A percentile compares a stretch with the other conserved stretches of the same genome.
These are phyloP conservation scores for Anastatica hierochuntica DNA, from an alignment of 345 rosid species.

Conservation along the genomic window DNA sequence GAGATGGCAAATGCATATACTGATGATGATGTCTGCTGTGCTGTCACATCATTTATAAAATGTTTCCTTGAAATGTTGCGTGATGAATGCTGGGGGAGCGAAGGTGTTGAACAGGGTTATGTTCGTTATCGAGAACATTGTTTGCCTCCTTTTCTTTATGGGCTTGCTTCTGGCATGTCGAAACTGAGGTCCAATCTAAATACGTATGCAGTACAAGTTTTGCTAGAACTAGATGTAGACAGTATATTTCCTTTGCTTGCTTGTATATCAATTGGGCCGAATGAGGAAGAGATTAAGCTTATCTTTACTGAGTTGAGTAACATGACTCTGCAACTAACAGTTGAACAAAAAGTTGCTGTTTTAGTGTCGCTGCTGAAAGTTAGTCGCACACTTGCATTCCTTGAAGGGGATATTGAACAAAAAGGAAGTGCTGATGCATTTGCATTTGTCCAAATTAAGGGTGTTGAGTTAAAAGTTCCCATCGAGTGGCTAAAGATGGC, in stretches of 20 bases:
- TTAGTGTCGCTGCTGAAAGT: slow-evolving; percentile 78
- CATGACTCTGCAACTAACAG: slow-evolving; percentile 32
- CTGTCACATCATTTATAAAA: slow-evolving; percentile 76
- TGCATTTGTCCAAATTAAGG: slow-evolving; percentile 63
- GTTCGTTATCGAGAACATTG: slow-evolving; percentile 49
- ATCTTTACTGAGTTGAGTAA: slow-evolving; percentile 29
- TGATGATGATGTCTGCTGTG: slow-evolving; percentile 92
- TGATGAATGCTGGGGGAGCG: slow-evolving; percentile 71
- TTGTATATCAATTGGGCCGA: slow-evolving; percentile 48
- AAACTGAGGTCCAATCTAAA: slow-evolving; percentile 87
- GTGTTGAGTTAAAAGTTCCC: slow-evolving; percentile 54
- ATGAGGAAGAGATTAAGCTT: slow-evolving; percentile 36
- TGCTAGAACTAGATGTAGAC: slow-evolving; percentile 79
- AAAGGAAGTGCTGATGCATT: slow-evolving; percentile 25
- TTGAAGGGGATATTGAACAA: slow-evolving; percentile 84
- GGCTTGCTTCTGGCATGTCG: slow-evolving; percentile 84
- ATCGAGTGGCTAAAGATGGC: slow-evolving; percentile 83
- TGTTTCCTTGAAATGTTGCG: slow-evolving; percentile 82
- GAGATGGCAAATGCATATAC: slow-evolving; percentile 61
- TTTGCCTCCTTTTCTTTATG: slow-evolving; percentile 62
- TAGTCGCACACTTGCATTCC: slow-evolving; percentile 75
- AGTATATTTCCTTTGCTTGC: slow-evolving; percentile 82
- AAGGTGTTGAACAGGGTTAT: slow-evolving; percentile 75
- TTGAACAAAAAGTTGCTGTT: slow-evolving; percentile 76
- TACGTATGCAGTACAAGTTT: slow-evolving; percentile 76